These are phyloP conservation scores for Thelonectria olida DNA, from an alignment of 2,329 filamentous ascomycete species.

Conservation along the genomic window DNA sequence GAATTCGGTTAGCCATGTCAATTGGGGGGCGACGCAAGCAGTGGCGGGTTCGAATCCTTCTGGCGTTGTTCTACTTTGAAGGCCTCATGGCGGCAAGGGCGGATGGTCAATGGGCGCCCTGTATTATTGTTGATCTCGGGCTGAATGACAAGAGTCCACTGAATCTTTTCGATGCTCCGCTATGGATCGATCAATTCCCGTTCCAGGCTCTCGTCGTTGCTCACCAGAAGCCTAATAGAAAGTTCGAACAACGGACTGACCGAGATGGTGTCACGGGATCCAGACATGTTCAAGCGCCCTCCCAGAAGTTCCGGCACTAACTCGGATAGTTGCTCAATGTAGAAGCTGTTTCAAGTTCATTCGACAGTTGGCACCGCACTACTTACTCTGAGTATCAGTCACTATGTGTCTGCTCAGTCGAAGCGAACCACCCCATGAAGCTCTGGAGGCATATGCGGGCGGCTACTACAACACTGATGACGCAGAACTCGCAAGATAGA, in stretches of 20 bases:
- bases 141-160: too few species aligned
- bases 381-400: background rate
- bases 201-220: too few species aligned
- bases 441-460: background rate
- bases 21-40: background rate
- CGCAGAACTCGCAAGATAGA: background rate
- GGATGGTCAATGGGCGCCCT: too few species aligned
- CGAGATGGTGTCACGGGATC: too few species aligned
- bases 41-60: background rate
- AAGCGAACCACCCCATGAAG: background rate
- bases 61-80: background rate
- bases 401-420: background rate
- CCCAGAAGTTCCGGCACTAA: background rate
- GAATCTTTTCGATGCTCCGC: too few species aligned
- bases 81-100: too few species aligned
- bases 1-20: background rate
- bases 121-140: too few species aligned
- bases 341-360: background rate
- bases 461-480: background rate
- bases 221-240: background rate
- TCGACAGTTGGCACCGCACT: slow-evolving; percentile 22
- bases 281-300: too few species aligned
- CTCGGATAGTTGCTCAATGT: background rate
- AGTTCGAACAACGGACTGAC: background rate
- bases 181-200: too few species aligned